Evolutionary conservation across 179 eudicot genomes (phyloP), one percentile per base, ranked within the genome.

Genomic region (Sideroxylon spinosum): DNA sequence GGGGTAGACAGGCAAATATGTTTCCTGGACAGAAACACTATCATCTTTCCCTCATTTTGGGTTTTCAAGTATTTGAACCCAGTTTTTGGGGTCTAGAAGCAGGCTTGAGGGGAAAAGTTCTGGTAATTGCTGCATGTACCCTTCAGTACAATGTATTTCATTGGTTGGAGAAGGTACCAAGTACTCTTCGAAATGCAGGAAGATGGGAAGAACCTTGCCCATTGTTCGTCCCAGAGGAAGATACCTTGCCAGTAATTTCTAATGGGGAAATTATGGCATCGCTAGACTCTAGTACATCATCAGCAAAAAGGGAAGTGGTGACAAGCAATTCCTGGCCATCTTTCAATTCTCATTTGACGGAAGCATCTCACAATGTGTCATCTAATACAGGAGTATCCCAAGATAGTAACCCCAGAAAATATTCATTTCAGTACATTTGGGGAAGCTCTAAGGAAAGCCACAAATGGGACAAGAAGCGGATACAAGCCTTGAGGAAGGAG

Each of bases 191-290:
- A 66, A 69, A 84, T 65, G 80, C 66, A 17, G 91, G 88, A 68
- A 87, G 76, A 73, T 94, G 95, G 91, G 97, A 94, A 82, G 99
- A 94, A 86, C 97, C 96, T 74, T 96, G 99, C 76, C 93, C 97
- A 48, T 80, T 96, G 74, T 96, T 96, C 84, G 83, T 89, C 75
- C 82, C 93, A 5, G 59, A 79, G n/a, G 91, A 86, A 79, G 91
- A 90, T 83, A 75, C 78, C 68, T 70, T 80, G 68, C 80, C 84
- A 25, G 37, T 77, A 55, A 76, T 78, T 75, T 78, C 89, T 22
- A 80, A 85, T 78, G 92, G 86, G 81, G 90, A 87, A 68, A 79
- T 79, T 26, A 77, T 78, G 46, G 69, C 87, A 59, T 50, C 71
- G 71, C 78, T 86, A n/a, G 81, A 78, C 44, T 76, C 87, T 70